Evolutionary conservation across 1,284 basidiomycete species (phyloP), one percentile per base, ranked within the genome.

Genomic region (Ceratobasidium sp.): DNA sequence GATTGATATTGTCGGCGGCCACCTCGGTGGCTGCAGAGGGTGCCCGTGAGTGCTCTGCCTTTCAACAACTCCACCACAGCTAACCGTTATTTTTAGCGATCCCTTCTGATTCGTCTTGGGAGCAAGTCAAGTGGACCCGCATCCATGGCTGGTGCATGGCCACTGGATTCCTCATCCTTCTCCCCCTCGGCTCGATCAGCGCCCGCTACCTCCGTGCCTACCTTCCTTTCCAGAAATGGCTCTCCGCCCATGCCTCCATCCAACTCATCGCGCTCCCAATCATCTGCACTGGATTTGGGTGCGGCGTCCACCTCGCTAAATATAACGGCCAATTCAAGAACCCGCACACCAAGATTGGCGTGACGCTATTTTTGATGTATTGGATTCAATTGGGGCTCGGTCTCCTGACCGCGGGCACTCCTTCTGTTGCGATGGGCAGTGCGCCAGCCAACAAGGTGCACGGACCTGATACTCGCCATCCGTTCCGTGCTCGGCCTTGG

Each of bases 61-160:
- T 15, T 19, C 4, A 11, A 47, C 36, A 19, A 48, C 44, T 31
- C 24, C 27, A 41, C 60, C 24, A 7, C 22, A n/a, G 22, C 29
- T 47, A 19, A 29, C 47, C 50, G 24, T 60, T 47, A 11, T 27
- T n/a, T 31, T 4, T 31, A 71, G 67, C 67, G 19, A 71, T 71
- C 54, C 67, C 67, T 2, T 44, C 22, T 2, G 45, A 71, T 57
- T 71, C 67, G 19, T 71, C 67, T 9, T 71, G 67, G 67, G 67
- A 71, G 41, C 67, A 71, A 29, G 67, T 71, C 56, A 54, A 60
- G 36, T 71, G 53, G 54, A 29, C 67, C 19, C 54, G 56, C 48
- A 57, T 71, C 31, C 67, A 71, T 45, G 67, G 67, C 54, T 71
- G 54, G 67, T 60, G 54, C 47, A 71, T 71, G 67, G 67, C 56